Conservation (phyloP, 768 basidiomycete species). For the Hericium coralloides region DNA sequence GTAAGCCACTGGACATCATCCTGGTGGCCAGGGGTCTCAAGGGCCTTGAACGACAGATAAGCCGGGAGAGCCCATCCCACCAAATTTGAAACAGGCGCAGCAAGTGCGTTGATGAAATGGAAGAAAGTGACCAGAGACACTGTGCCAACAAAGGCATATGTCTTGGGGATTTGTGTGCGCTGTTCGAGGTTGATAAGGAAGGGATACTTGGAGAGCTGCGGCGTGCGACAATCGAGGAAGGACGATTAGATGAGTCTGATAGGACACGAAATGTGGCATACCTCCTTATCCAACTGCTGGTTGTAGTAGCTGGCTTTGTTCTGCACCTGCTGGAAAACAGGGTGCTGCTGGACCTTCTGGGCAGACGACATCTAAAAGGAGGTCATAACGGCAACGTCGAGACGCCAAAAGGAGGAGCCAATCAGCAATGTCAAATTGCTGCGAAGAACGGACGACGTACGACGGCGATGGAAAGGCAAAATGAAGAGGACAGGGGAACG, state of each 20-base stretch:
- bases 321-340: conserved; percentile 75
- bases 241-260: conserved; percentile 3
- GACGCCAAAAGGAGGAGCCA: not conserved
- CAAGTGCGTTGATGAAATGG: conserved; percentile 86
- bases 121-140: conserved; percentile 58
- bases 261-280: conserved; percentile 26
- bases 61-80: conserved; percentile 94
- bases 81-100: conserved; percentile 82
- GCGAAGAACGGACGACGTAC: conserved; percentile 2
- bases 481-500: not conserved
- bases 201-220: conserved; percentile 78
- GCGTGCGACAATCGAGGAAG: conserved; percentile 10
- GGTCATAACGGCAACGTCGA: not conserved
- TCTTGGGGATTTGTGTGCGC: conserved; percentile 89
- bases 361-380: conserved; percentile 55
- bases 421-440: not conserved
- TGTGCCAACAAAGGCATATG: conserved; percentile 75
- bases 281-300: conserved; percentile 95
- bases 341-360: conserved; percentile 84
- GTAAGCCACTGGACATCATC: conserved; percentile 96
- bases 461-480: conserved; percentile 3
- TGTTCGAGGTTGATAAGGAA: conserved; percentile 77
- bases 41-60: conserved; percentile 90
- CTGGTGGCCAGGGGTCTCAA: conserved; percentile 74
- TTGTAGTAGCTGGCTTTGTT: conserved; percentile 77